Evolutionary conservation across 164 flowering plant species (phyloP).

Genomic region (Vitis amurensis): DNA sequence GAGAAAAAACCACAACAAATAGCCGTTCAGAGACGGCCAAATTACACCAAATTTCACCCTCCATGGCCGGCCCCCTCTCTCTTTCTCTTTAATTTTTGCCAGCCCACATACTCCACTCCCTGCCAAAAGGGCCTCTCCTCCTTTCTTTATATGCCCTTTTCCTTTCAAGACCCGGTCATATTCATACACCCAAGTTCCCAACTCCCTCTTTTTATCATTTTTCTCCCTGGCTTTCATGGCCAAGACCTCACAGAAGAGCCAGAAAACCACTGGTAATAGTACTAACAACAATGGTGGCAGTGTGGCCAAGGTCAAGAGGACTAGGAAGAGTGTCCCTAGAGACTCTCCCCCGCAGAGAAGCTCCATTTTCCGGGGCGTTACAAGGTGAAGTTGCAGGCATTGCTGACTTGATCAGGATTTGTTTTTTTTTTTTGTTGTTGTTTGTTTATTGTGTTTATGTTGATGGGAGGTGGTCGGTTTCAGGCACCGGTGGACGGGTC

Average conservation of each 20-base stretch:
- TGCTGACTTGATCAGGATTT: background rate
- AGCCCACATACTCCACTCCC: background rate
- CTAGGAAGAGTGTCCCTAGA: conserved; percentile 18
- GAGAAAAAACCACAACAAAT: conserved; percentile 5
- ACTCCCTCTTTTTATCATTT: background rate
- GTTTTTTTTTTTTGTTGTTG: background rate
- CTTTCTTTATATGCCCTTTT: conserved; percentile 3
- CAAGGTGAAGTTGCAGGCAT: conserved; percentile 11
- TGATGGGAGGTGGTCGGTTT: background rate
- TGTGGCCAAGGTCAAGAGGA: conserved; percentile 5
- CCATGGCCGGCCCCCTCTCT: background rate
- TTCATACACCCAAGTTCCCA: no score
- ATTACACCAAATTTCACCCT: background rate
- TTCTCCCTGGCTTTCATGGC: background rate
- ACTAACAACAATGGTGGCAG: background rate
- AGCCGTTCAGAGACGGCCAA: conserved; percentile 9
- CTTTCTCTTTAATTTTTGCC: background rate
- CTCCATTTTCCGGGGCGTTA: conserved; percentile 28
- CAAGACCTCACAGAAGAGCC: conserved; percentile 3
- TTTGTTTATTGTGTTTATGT: no score
- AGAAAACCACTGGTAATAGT: background rate
- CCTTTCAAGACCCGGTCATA: conserved; percentile 4
- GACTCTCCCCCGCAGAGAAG: conserved; percentile 30
- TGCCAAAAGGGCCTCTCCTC: background rate
- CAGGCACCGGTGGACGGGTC: conserved; percentile 74